Conservation (phyloP, 2,329 filamentous ascomycete genomes). For the Alternaria viburni region DNA sequence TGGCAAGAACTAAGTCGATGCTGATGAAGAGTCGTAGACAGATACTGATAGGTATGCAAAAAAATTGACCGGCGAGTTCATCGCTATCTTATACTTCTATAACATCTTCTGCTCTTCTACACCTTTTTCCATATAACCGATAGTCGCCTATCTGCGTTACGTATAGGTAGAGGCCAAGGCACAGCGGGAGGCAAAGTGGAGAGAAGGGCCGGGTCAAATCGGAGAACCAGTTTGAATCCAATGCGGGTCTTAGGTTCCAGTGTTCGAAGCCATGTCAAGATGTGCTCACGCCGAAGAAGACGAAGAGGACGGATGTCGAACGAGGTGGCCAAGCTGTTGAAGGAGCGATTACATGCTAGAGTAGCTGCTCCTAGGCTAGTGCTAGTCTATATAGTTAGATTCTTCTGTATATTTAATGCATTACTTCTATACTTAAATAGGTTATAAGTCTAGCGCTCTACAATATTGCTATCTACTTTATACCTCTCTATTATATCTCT, state of each 20-base stretch:
- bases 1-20: neutral
- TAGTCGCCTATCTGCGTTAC: neutral
- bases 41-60: neutral
- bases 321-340: too few species aligned
- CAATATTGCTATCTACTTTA: too few species aligned
- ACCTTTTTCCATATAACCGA: neutral
- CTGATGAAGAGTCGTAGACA: neutral
- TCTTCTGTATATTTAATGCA: too few species aligned
- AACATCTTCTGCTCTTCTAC: neutral
- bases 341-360: too few species aligned
- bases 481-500: too few species aligned
- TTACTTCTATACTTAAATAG: too few species aligned
- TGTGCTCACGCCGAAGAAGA: neutral
- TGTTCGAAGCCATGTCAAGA: neutral
- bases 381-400: too few species aligned
- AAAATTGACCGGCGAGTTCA: too few species aligned
- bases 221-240: neutral
- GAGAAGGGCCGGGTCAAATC: neutral
- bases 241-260: neutral
- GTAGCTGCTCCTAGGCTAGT: too few species aligned
- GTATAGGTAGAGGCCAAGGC: neutral
- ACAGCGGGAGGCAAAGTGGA: neutral
- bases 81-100: neutral
- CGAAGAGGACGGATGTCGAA: neutral
- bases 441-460: too few species aligned